These are phyloP conservation scores for Berberis thunbergii DNA, from an alignment of 164 flowering plant genomes.

Conservation along the genomic window DNA sequence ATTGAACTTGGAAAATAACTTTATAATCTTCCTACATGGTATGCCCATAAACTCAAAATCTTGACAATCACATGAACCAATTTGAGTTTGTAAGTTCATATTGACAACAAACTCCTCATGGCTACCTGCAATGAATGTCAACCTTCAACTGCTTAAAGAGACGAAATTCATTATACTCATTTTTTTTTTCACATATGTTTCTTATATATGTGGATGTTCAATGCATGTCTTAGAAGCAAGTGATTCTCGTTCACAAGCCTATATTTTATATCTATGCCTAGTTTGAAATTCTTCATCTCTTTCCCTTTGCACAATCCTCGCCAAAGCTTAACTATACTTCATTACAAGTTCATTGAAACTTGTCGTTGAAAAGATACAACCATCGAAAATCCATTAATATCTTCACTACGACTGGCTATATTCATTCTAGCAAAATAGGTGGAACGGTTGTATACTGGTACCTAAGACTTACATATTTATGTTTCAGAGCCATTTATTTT, in stretches of 20 bases:
- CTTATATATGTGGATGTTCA: not conserved
- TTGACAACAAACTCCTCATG: not conserved
- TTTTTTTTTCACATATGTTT: not conserved
- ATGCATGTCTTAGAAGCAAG: not conserved
- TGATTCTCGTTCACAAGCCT: not conserved
- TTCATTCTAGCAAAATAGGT: conserved; percentile 4
- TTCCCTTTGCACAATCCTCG: not conserved
- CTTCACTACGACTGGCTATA: not conserved
- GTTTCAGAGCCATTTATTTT: not conserved
- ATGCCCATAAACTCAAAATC: not conserved
- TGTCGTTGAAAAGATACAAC: not conserved
- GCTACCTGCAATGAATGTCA: not conserved
- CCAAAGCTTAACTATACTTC: conserved; percentile 2
- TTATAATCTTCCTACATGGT: not conserved
- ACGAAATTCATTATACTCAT: not conserved
- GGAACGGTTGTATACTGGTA: not conserved
- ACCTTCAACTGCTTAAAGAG: not conserved
- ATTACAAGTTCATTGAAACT: not conserved
- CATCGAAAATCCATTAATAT: not conserved
- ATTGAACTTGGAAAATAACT: too few relatives aligned
- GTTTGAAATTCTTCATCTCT: not conserved
- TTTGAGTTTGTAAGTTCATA: not conserved
- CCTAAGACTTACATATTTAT: not conserved
- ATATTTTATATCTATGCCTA: not conserved
- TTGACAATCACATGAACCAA: not conserved